phyloP scores from a whole-genome alignment of 169 alveolate species.

The Plasmodium knowlesi region DNA sequence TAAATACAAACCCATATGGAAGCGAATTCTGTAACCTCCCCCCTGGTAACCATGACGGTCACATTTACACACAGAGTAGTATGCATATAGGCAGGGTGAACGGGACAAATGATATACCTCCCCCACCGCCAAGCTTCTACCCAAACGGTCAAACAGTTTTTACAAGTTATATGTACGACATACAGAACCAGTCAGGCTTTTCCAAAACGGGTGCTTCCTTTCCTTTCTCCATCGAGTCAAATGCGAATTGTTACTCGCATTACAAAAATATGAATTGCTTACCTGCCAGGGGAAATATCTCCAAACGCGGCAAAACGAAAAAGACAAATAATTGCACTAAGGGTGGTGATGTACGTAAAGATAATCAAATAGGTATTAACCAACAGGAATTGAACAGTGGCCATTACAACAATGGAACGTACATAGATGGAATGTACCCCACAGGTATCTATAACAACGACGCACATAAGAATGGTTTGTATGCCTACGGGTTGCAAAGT shows the following conservation, averaged over 20 bases:
- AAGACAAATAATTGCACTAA: neutral
- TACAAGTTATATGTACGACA: neutral
- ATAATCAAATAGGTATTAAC: neutral
- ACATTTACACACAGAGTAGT: neutral
- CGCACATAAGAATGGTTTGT: neutral
- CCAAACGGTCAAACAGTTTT: neutral
- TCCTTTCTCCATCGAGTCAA: neutral
- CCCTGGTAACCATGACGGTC: neutral
- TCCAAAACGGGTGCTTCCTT: neutral
- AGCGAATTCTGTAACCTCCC: slow-evolving; percentile 5
- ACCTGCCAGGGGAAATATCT: neutral
- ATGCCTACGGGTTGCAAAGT: neutral
- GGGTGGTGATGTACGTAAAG: neutral
- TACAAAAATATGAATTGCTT: neutral
- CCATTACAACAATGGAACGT: neutral
- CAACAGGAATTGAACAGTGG: neutral
- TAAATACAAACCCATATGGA: no score
- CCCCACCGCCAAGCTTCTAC: neutral
- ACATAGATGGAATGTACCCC: neutral
- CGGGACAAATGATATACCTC: neutral
- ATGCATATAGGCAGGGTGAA: neutral
- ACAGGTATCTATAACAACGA: neutral
- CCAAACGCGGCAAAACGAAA: neutral
- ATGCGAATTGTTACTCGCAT: neutral
- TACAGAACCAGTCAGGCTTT: neutral